Conservation (phyloP, 345 rosid species). For the Pistacia atlantica region DNA sequence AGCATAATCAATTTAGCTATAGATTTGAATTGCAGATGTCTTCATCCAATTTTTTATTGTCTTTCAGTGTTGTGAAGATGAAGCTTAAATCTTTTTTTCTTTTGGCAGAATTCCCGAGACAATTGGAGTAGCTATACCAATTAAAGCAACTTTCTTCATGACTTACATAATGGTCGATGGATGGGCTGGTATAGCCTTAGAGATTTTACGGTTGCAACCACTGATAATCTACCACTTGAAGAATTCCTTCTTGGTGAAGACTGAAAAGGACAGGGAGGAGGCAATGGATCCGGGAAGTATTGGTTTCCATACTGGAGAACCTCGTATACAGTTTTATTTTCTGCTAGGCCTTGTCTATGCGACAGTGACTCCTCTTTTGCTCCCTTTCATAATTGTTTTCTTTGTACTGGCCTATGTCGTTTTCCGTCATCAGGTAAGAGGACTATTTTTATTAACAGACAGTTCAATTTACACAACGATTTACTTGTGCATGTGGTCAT, state of each 20-base stretch:
- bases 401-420: slow-evolving; percentile 77
- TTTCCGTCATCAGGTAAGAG: slow-evolving; percentile 93
- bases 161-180: slow-evolving; percentile 98
- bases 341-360: slow-evolving; percentile 91
- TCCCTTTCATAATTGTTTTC: slow-evolving; percentile 87
- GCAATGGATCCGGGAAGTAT: slow-evolving; percentile 95
- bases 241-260: slow-evolving; percentile 86
- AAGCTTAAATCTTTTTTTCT: not conserved
- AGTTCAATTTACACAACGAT: not conserved
- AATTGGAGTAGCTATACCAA: slow-evolving; percentile 82
- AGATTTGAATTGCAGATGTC: no score
- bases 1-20: no score
- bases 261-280: slow-evolving; percentile 91
- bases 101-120: slow-evolving; percentile 75
- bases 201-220: slow-evolving; percentile 81
- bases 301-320: slow-evolving; percentile 89
- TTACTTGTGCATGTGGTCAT: not conserved
- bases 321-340: slow-evolving; percentile 88
- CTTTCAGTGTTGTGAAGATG: not conserved
- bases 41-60: not conserved
- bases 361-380: slow-evolving; percentile 73
- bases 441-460: not conserved
- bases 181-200: slow-evolving; percentile 96
- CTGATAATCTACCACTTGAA: slow-evolving; percentile 82
- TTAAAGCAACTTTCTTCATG: slow-evolving; percentile 92